Evolutionary conservation across 371 early-diverging fungal species (phyloP).

Genomic region (Lichtheimia hyalospora): DNA sequence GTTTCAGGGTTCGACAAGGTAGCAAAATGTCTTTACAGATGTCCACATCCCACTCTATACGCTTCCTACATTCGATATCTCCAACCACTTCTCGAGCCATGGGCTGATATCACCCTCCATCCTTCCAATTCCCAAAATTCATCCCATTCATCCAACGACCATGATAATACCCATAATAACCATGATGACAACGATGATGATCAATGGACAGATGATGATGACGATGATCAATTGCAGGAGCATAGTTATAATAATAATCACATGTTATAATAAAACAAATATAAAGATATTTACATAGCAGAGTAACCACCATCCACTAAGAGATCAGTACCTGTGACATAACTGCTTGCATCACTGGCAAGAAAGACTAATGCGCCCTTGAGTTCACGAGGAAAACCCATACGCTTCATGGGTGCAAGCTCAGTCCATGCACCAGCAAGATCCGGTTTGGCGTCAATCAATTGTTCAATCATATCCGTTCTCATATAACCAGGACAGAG

Average conservation of each 20-base stretch:
- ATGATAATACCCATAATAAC: conserved; percentile 6
- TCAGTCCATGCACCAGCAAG: conserved; percentile 32
- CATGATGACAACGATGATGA: conserved; percentile 11
- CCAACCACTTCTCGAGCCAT: conserved; percentile 41
- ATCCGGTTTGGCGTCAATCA: conserved; percentile 28
- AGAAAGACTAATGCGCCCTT: conserved; percentile 72
- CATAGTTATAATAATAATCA: neutral
- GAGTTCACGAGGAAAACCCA: conserved; percentile 66
- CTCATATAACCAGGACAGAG: conserved; percentile 47
- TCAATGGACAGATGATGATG: conserved; percentile 5
- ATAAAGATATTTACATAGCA: conserved; percentile 27
- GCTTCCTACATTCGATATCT: conserved; percentile 42
- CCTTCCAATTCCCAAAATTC: too few species aligned
- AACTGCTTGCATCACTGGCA: conserved; percentile 65
- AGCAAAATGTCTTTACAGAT: conserved; percentile 48
- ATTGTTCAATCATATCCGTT: conserved; percentile 45
- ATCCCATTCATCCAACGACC: neutral
- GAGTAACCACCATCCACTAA: conserved; percentile 54
- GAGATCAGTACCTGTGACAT: conserved; percentile 55
- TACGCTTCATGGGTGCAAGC: conserved; percentile 45
- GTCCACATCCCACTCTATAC: conserved; percentile 63
- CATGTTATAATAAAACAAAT: neutral
- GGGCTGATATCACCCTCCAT: conserved; percentile 26
- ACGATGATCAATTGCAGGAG: neutral
- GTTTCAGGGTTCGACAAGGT: conserved; percentile 52